phyloP scores from a whole-genome alignment of 1,139 yeast genomes.

The Yamadazyma dendronema region DNA sequence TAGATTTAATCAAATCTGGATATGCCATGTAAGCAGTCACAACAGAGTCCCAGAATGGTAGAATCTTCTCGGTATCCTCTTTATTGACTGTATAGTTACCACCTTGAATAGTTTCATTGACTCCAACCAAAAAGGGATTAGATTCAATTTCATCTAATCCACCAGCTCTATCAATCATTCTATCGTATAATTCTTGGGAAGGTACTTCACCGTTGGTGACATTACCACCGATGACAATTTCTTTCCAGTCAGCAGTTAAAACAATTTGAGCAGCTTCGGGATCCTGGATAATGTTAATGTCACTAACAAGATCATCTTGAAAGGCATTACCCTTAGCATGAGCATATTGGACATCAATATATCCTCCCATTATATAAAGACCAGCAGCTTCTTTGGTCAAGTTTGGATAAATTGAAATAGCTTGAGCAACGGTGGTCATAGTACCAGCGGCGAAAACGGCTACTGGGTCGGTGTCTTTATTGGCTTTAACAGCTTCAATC shows the following conservation, averaged over 20 bases:
- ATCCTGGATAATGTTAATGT: constrained; percentile 40
- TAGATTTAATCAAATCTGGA: constrained; percentile 28
- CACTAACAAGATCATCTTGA: constrained; percentile 35
- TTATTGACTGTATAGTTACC: constrained; percentile 27
- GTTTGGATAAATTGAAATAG: constrained; percentile 34
- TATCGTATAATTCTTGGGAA: constrained; percentile 35
- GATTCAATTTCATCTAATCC: constrained; percentile 20
- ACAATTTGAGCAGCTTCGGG: constrained; percentile 46
- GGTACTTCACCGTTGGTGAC: constrained; percentile 39
- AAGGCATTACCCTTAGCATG: constrained; percentile 28
- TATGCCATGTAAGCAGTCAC: constrained; percentile 31
- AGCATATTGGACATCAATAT: constrained; percentile 36
- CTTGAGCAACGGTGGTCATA: constrained; percentile 44
- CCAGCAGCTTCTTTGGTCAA: constrained; percentile 37
- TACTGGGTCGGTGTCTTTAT: constrained; percentile 29
- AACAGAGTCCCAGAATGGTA: constrained; percentile 43
- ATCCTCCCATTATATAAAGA: constrained; percentile 43
- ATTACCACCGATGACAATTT: constrained; percentile 36
- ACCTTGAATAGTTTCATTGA: constrained; percentile 21
- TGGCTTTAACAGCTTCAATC: constrained; percentile 33
- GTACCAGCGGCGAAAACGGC: constrained; percentile 38
- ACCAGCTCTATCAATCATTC: constrained; percentile 30
- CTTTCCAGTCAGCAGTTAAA: constrained; percentile 36
- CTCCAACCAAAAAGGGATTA: constrained; percentile 23
- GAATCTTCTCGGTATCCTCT: constrained; percentile 18